phyloP scores from a whole-genome alignment of 306 rosid genomes.

The Cicer arietinum region DNA sequence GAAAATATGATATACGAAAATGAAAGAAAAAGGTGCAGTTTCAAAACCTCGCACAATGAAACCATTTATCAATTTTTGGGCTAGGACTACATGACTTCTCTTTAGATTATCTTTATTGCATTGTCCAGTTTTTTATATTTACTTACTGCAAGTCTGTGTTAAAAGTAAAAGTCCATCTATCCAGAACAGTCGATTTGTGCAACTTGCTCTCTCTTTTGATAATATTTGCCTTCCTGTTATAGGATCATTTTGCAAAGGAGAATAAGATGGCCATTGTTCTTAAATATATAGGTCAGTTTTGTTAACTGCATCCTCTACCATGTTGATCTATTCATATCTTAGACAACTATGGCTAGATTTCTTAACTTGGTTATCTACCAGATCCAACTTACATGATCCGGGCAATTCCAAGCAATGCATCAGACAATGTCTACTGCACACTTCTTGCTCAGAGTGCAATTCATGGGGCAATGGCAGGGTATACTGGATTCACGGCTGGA shows the following conservation, averaged over 20 bases:
- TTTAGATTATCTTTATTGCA: conserved; percentile 17
- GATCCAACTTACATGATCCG: conserved; percentile 98
- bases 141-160: conserved; percentile 19
- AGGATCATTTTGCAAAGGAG: conserved; percentile 68
- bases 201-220: conserved; percentile 25
- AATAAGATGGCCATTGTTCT: conserved; percentile 63
- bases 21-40: conserved; percentile 2
- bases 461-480: conserved; percentile 97
- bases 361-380: conserved; percentile 46
- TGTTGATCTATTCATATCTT: conserved; percentile 33
- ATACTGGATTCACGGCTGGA: conserved; percentile 76
- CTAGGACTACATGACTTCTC: conserved; percentile 14
- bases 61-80: conserved; percentile 10
- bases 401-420: conserved; percentile 87
- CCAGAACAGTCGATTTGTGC: conserved; percentile 26
- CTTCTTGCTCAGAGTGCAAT: conserved; percentile 93
- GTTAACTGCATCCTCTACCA: conserved; percentile 18
- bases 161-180: conserved; percentile 11
- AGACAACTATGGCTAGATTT: conserved; percentile 23
- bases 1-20: conserved; percentile 21
- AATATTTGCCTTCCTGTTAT: conserved; percentile 33
- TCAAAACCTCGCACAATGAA: background rate
- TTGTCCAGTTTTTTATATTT: conserved; percentile 13
- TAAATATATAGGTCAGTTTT: conserved; percentile 77
- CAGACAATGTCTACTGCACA: conserved; percentile 89